These are phyloP conservation scores for Akanthomyces dipterigenus DNA, from an alignment of 2,329 filamentous ascomycete species.

Conservation along the genomic window DNA sequence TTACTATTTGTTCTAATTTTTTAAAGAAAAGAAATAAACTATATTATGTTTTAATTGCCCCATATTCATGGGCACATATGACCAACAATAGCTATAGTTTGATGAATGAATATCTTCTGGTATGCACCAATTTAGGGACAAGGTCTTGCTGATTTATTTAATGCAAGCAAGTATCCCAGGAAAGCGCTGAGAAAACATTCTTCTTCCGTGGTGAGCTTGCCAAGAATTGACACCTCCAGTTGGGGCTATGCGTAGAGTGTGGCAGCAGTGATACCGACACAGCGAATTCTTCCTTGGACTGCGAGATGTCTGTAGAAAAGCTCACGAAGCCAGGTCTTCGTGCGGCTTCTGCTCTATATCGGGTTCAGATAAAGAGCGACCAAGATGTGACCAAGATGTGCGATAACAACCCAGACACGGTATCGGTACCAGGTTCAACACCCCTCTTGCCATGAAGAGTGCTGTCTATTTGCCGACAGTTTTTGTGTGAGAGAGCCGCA, in stretches of 20 bases:
- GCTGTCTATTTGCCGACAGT: too few species aligned
- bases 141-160: background rate
- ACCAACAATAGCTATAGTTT: background rate
- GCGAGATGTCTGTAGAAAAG: background rate
- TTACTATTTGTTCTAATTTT: too few species aligned
- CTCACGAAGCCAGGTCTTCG: background rate
- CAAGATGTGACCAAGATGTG: background rate
- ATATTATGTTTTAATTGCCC: too few species aligned
- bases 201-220: background rate
- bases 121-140: background rate
- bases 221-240: background rate
- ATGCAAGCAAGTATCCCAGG: background rate
- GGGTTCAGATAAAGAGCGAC: background rate
- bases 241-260: background rate
- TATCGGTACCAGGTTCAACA: background rate
- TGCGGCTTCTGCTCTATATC: background rate
- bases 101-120: background rate
- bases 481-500: too few species aligned
- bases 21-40: too few species aligned
- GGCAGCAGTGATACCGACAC: background rate
- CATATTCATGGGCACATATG: slow-evolving; percentile 5
- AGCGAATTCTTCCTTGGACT: background rate
- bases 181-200: background rate
- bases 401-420: background rate
- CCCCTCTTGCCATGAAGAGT: background rate